Evolutionary conservation across 305 asterid genomes (phyloP).

Genomic region (Plantago lanceolata): DNA sequence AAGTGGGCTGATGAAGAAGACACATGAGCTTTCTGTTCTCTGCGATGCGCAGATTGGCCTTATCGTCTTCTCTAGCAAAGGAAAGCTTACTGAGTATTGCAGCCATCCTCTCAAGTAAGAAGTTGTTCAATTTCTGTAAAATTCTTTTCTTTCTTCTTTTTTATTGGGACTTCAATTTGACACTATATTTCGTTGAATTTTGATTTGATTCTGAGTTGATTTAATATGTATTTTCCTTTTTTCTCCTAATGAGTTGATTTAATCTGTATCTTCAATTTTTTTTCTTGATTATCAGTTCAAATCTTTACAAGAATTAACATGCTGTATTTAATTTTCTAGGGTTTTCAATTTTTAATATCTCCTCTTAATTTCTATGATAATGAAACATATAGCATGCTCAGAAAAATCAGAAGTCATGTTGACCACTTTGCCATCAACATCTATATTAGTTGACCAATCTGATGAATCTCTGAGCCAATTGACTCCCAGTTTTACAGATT

Average conservation of each 20-base stretch:
- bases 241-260: too few species aligned
- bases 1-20: conserved; percentile 68
- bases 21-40: conserved; percentile 76
- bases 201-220: too few species aligned
- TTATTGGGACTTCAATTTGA: not conserved
- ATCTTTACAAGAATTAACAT: not conserved
- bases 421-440: conserved; percentile 11
- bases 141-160: not conserved
- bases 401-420: not conserved
- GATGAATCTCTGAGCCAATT: not conserved
- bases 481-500: not conserved
- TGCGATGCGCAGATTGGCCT: conserved; percentile 91
- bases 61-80: conserved; percentile 65
- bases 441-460: not conserved
- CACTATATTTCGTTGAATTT: too few species aligned
- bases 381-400: too few species aligned
- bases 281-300: not conserved
- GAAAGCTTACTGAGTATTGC: conserved; percentile 60
- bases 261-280: too few species aligned
- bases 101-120: conserved; percentile 47
- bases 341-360: not conserved
- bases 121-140: not conserved
- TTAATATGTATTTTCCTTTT: too few species aligned
- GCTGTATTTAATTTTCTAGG: conserved; percentile 9
- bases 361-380: too few species aligned